Percentiles rank a stretch among this genome's conserved stretches.
Conservation (phyloP, 2,329 filamentous ascomycete genomes). For the Scytalidium sp. region DNA sequence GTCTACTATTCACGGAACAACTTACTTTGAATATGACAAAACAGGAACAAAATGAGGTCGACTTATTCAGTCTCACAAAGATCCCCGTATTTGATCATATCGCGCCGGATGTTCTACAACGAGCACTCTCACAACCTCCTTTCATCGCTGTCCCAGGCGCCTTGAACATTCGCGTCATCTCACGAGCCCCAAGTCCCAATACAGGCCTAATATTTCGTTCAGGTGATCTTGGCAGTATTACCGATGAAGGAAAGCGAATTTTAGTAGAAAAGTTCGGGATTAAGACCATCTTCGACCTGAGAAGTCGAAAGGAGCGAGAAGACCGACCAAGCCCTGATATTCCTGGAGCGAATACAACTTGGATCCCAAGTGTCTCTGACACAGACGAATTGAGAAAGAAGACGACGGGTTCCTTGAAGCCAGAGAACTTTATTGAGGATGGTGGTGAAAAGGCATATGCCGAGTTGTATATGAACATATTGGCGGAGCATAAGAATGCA, state of each 20-base stretch:
- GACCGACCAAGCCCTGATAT: constrained; percentile 40
- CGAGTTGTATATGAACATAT: constrained; percentile 45
- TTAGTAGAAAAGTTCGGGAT: constrained; percentile 10
- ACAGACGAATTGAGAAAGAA: not conserved
- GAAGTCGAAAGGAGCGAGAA: constrained; percentile 41
- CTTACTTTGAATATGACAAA: not conserved
- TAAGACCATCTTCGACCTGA: constrained; percentile 47
- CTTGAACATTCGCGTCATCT: constrained; percentile 14
- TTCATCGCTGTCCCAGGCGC: constrained; percentile 12
- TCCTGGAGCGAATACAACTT: constrained; percentile 43
- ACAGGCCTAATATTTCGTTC: constrained; percentile 13
- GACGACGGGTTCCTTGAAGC: constrained; percentile 22
- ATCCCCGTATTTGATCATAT: constrained; percentile 1
- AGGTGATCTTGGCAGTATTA: constrained; percentile 8
- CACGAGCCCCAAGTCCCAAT: constrained; percentile 1
- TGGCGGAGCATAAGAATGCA: constrained; percentile 37
- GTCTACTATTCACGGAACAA: no score
- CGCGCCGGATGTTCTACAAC: not conserved
- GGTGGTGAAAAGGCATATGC: constrained; percentile 42
- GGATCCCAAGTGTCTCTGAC: constrained; percentile 32
- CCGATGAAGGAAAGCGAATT: not conserved
- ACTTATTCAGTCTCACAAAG: not conserved
- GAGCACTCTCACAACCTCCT: constrained; percentile 8
- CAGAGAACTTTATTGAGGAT: constrained; percentile 42
- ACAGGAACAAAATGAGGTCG: not conserved